These are phyloP conservation scores for Clarireedia monteithiana DNA, from an alignment of 2,329 filamentous ascomycete species.

Conservation along the genomic window DNA sequence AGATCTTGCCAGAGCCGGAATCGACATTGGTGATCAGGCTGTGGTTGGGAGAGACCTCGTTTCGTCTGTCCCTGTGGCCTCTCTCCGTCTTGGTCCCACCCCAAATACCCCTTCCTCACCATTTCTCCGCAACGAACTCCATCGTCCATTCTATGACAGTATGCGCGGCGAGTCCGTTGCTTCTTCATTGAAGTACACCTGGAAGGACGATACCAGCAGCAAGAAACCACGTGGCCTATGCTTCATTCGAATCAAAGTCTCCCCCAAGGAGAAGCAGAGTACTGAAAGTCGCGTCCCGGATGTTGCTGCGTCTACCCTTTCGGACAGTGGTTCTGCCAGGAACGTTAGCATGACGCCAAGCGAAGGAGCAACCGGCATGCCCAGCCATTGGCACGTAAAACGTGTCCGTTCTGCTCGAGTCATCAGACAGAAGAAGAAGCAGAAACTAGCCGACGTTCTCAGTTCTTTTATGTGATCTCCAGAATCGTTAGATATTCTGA, in stretches of 20 bases:
- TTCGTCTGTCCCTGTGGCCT: conserved; percentile 23
- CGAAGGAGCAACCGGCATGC: not conserved
- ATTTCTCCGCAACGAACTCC: not conserved
- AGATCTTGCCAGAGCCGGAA: conserved; percentile 21
- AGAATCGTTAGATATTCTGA: not conserved
- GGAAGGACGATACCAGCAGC: not conserved
- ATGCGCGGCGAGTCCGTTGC: not conserved
- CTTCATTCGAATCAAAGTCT: not conserved
- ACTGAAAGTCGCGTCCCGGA: not conserved
- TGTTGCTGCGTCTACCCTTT: not conserved
- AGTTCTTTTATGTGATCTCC: not conserved
- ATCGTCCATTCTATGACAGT: conserved; percentile 1
- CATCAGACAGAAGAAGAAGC: not conserved
- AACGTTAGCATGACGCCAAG: not conserved
- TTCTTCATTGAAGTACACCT: not conserved
- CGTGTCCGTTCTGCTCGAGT: not conserved
- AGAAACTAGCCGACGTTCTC: not conserved
- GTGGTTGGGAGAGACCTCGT: conserved; percentile 18
- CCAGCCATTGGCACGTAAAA: not conserved
- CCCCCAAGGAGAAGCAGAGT: not conserved
- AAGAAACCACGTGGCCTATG: not conserved
- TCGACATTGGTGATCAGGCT: conserved; percentile 15
- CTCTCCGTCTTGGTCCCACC: conserved; percentile 22
- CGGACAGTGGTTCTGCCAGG: not conserved
- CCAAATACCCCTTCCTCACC: not conserved